Conservation (phyloP, 2,329 filamentous ascomycete genomes). For the Drechslera avenae region DNA sequence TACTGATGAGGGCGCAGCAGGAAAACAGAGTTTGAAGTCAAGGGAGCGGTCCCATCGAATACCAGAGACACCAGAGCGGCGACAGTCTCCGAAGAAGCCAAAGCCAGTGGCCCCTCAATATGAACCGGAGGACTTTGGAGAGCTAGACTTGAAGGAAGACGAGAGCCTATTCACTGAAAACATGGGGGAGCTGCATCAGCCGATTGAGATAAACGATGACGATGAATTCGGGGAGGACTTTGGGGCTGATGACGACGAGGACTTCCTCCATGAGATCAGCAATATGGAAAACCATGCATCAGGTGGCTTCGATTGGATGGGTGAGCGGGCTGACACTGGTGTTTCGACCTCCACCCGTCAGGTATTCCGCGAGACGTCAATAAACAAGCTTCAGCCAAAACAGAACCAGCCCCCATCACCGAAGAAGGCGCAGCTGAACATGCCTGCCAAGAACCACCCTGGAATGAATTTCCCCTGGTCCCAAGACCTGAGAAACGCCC, state of each 20-base stretch:
- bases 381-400: slow-evolving; percentile 25
- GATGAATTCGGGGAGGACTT: slow-evolving; percentile 35
- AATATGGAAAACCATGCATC: slow-evolving; percentile 50
- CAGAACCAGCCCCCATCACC: slow-evolving; percentile 29
- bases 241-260: slow-evolving; percentile 38
- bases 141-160: slow-evolving; percentile 35
- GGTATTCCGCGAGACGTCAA: slow-evolving; percentile 42
- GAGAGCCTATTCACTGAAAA: slow-evolving; percentile 18
- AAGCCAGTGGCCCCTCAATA: slow-evolving; percentile 3
- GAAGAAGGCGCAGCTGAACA: slow-evolving; percentile 33
- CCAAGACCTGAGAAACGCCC: slow-evolving; percentile 75
- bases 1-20: background rate
- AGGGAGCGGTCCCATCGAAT: slow-evolving; percentile 27
- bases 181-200: slow-evolving; percentile 17
- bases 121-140: slow-evolving; percentile 30
- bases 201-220: slow-evolving; percentile 17
- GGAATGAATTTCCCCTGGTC: slow-evolving; percentile 70
- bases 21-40: slow-evolving; percentile 1
- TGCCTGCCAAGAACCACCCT: slow-evolving; percentile 49
- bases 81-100: slow-evolving; percentile 15
- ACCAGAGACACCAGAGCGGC: slow-evolving; percentile 33
- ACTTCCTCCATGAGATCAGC: slow-evolving; percentile 49
- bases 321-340: slow-evolving; percentile 25
- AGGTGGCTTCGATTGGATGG: slow-evolving; percentile 36
- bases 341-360: slow-evolving; percentile 20